Evolutionary conservation across 306 rosid species (phyloP).

Genomic region (Aeschynomene evenia): DNA sequence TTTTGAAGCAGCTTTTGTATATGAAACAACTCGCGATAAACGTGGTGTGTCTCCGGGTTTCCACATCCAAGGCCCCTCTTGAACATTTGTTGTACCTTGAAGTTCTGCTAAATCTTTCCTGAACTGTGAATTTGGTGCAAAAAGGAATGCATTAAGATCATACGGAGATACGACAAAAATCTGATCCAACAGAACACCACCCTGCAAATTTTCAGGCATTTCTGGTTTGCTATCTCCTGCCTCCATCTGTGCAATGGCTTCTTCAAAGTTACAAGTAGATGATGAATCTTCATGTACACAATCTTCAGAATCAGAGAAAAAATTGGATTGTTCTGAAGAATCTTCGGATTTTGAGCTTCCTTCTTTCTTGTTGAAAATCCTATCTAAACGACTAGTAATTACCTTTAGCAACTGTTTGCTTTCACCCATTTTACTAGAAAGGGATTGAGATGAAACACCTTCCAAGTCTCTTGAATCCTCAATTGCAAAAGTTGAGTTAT

Average conservation of each 20-base stretch:
- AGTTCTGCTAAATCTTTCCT: constrained; percentile 59
- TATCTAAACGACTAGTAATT: constrained; percentile 49
- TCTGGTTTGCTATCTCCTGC: constrained; percentile 44
- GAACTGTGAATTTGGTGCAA: constrained; percentile 70
- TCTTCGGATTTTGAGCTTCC: constrained; percentile 38
- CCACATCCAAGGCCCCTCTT: constrained; percentile 78
- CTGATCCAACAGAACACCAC: constrained; percentile 76
- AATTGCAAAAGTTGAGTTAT: constrained; percentile 30
- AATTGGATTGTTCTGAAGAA: constrained; percentile 53
- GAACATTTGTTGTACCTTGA: constrained; percentile 59
- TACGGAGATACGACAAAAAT: constrained; percentile 44
- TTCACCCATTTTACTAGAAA: constrained; percentile 38
- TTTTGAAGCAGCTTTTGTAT: constrained; percentile 65
- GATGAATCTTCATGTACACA: constrained; percentile 39
- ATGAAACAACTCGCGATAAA: constrained; percentile 62
- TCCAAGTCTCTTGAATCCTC: constrained; percentile 41
- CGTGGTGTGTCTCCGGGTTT: constrained; percentile 53
- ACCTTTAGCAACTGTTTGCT: constrained; percentile 57
- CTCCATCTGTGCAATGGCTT: constrained; percentile 58
- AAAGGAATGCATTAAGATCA: constrained; percentile 61
- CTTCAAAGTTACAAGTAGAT: constrained; percentile 62
- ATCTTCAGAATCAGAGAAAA: constrained; percentile 59
- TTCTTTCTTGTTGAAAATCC: constrained; percentile 62
- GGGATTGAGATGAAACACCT: constrained; percentile 31
- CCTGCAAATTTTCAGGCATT: constrained; percentile 64